A percentile compares a stretch with the other conserved stretches of the same genome.
These are phyloP conservation scores for Lentinus tigrinus DNA, from an alignment of 768 basidiomycete genomes.

Conservation along the genomic window DNA sequence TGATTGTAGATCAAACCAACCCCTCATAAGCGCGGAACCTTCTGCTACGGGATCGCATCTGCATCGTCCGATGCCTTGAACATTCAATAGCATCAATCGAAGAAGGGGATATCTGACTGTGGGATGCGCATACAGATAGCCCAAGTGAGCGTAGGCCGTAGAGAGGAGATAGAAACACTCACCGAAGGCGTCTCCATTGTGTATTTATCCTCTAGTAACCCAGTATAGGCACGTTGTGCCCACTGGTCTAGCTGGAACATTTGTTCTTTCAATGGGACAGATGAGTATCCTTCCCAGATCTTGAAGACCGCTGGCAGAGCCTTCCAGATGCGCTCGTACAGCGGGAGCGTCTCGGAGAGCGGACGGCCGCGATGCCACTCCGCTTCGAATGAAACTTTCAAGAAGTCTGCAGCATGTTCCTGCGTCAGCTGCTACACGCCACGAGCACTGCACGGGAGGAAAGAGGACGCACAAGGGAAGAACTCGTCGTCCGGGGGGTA, in stretches of 20 bases:
- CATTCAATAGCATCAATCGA: not conserved
- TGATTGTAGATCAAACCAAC: not conserved
- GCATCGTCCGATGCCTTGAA: not conserved
- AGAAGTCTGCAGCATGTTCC: slow-evolving; percentile 10
- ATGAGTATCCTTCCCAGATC: slow-evolving; percentile 13
- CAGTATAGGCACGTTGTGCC: slow-evolving; percentile 8
- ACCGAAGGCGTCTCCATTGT: slow-evolving; percentile 18
- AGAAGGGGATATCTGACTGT: slow-evolving; percentile 1
- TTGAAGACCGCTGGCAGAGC: slow-evolving; percentile 7
- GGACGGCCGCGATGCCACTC: slow-evolving; percentile 26
- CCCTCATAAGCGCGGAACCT: not conserved
- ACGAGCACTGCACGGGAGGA: not conserved
- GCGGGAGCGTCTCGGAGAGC: slow-evolving; percentile 9
- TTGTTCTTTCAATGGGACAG: not conserved
- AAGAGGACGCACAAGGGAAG: slow-evolving; percentile 21
- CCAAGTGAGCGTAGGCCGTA: not conserved
- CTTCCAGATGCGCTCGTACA: slow-evolving; percentile 11
- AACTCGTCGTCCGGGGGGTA: slow-evolving; percentile 41
- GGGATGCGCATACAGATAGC: not conserved
- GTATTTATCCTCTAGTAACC: slow-evolving; percentile 11
- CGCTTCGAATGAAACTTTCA: slow-evolving; percentile 34
- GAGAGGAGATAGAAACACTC: not conserved
- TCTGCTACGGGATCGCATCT: not conserved
- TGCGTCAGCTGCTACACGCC: not conserved
- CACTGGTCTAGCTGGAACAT: slow-evolving; percentile 5